A percentile compares a stretch with the other conserved stretches of the same genome.
Evolutionary conservation across 805 yeast genomes (phyloP).

Genomic region (Kuraishia cidri): DNA sequence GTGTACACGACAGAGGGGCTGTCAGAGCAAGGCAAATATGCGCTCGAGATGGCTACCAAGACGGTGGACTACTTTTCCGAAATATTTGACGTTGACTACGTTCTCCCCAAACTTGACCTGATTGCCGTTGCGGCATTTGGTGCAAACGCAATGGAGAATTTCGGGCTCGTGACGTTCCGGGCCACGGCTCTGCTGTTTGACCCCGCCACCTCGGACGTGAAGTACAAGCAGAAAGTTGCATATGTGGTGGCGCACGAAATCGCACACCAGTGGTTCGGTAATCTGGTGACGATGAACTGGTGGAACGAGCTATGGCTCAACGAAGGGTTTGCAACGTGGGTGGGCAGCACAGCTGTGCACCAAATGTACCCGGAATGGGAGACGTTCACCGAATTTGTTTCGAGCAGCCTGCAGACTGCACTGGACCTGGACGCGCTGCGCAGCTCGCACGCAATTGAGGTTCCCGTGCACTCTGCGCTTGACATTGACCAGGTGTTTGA

Average conservation of each 20-base stretch:
- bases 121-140: conserved; percentile 73
- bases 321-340: conserved; percentile 88
- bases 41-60: conserved; percentile 35
- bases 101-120: conserved; percentile 77
- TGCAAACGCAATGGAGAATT: conserved; percentile 89
- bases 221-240: conserved; percentile 62
- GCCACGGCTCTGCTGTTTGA: conserved; percentile 47
- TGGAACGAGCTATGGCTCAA: conserved; percentile 90
- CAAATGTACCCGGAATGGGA: conserved; percentile 76
- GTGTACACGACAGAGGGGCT: conserved; percentile 45
- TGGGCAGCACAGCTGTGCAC: conserved; percentile 64
- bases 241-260: conserved; percentile 81
- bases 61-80: conserved; percentile 40
- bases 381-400: conserved; percentile 48
- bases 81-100: conserved; percentile 48
- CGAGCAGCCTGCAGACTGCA: conserved; percentile 41
- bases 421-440: conserved; percentile 46
- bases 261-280: conserved; percentile 91
- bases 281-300: conserved; percentile 87
- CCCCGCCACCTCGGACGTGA: conserved; percentile 32
- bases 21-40: conserved; percentile 35
- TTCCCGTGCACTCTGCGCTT: conserved; percentile 67
- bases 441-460: conserved; percentile 76
- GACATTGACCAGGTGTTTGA: conserved; percentile 82
- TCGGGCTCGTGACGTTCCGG: conserved; percentile 73